Base-by-base conservation (phyloP, 2,329 filamentous ascomycete species). In the Cercospora sp. region DNA sequence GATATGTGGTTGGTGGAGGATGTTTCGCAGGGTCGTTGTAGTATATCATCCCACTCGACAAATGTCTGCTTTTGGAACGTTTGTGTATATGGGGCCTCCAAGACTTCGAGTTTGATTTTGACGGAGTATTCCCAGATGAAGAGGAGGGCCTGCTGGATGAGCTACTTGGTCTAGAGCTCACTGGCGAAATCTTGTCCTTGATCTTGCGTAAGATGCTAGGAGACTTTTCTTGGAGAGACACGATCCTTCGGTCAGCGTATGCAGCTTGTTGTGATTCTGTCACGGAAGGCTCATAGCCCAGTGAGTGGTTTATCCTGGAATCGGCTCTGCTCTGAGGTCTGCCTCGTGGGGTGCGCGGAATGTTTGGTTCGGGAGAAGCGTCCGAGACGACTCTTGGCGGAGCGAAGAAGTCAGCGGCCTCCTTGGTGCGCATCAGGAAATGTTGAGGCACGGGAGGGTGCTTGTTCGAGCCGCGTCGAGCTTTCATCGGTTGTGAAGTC, bases 41-140 rank as follows among this genome's bases (percentile, higher is more conserved):
- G 58, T 73, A 75, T 18, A 75, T 74, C 69, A 70, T 68, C 10
- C 73, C 71, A 65, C 70, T 73, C 31, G 73, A 73, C 36, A 73
- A 66, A 48, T 71, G 67, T 57, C 71, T 70, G 45, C 63, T 68
- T 65, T 65, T 67, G 4, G 60, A 58, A 12, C 67, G 64, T 36
- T 64, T 71, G 10, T 28, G 58, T 33, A 68, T 64, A 5, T 36
- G 28, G 26, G 58, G 62, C 18, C 58, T 53, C 26, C 59, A 62
- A 30, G 57, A 23, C 48, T 12, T 59, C 5, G 62, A 64, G 45
- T 39, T 30, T 30, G 33, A 31, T 39, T 61, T 67, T 53, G 31
- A 48, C 10, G 57, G 55, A 39, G 42, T 63, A 28, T 31, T 31
- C 45, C 53, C 63, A 16, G 63, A 36, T 20, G 63, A 45, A 39